Conservation (phyloP, 495 filamentous ascomycete species). For the Aspergillus asperescens region DNA sequence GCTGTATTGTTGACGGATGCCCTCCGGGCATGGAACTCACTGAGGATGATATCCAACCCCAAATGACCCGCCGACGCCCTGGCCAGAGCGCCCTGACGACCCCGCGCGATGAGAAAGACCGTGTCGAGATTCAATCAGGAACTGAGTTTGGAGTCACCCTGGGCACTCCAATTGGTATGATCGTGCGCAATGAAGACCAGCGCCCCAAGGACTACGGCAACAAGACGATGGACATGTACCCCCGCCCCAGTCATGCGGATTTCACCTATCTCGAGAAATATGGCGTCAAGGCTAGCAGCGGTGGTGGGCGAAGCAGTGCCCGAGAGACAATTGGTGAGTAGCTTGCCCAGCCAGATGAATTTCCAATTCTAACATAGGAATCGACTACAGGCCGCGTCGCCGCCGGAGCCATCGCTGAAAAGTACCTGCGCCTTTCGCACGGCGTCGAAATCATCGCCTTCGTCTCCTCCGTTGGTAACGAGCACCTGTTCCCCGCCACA, state of each 20-base stretch:
- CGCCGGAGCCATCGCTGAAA: conserved; percentile 92
- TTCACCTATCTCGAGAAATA: conserved; percentile 98
- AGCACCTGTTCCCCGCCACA: conserved; percentile 80
- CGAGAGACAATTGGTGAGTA: conserved; percentile 83
- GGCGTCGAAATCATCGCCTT: conserved; percentile 90
- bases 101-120: conserved; percentile 87
- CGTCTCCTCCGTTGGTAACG: conserved; percentile 75
- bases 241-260: conserved; percentile 89
- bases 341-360: neutral
- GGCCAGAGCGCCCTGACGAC: conserved; percentile 89
- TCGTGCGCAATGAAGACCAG: conserved; percentile 90
- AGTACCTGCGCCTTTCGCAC: conserved; percentile 76
- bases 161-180: conserved; percentile 84
- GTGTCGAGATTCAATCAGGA: conserved; percentile 87
- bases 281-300: conserved; percentile 87
- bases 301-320: conserved; percentile 86
- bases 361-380: conserved; percentile 2
- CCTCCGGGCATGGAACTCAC: conserved; percentile 86
- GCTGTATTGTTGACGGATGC: conserved; percentile 81
- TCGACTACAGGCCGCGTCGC: conserved; percentile 64
- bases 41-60: conserved; percentile 88
- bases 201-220: conserved; percentile 89
- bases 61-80: conserved; percentile 85
- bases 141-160: conserved; percentile 90
- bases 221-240: conserved; percentile 87